Evolutionary conservation across 441 rosid species (phyloP).

Genomic region (Gossypium schwendimanii): DNA sequence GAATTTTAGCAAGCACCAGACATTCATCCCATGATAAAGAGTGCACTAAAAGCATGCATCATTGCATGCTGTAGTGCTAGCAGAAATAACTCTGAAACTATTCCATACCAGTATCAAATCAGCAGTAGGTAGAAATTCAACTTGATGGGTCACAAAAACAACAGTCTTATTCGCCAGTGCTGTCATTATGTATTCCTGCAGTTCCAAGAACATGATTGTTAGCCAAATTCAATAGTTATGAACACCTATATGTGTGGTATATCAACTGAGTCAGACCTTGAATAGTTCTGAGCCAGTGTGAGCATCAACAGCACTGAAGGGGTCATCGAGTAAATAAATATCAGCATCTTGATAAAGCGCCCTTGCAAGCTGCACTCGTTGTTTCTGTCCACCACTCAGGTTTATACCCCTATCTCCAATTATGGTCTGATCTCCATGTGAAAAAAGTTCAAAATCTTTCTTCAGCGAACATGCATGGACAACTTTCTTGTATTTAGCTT

Average conservation of each 20-base stretch:
- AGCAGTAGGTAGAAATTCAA: constrained; percentile 91
- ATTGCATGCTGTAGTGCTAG: constrained; percentile 11
- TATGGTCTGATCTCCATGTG: constrained; percentile 95
- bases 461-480: constrained; percentile 91
- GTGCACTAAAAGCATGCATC: constrained; percentile 7
- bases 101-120: constrained; percentile 82
- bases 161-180: constrained; percentile 83
- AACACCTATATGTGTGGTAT: constrained; percentile 7
- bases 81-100: constrained; percentile 3
- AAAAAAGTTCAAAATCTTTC: constrained; percentile 92
- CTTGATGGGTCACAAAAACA: constrained; percentile 97
- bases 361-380: constrained; percentile 97
- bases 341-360: constrained; percentile 99
- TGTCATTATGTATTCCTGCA: constrained; percentile 89
- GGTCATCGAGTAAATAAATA: constrained; percentile 92
- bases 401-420: constrained; percentile 99
- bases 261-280: constrained; percentile 49
- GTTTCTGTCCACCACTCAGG: constrained; percentile 98
- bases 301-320: constrained; percentile 99
- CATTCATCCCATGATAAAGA: background rate
- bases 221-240: constrained; percentile 21
- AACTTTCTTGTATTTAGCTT: constrained; percentile 78
- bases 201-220: constrained; percentile 20
- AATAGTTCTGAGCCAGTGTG: constrained; percentile 95
- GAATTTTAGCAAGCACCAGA: background rate